Evolutionary conservation across 345 rosid genomes (phyloP).

Genomic region (Combretum micranthum): DNA sequence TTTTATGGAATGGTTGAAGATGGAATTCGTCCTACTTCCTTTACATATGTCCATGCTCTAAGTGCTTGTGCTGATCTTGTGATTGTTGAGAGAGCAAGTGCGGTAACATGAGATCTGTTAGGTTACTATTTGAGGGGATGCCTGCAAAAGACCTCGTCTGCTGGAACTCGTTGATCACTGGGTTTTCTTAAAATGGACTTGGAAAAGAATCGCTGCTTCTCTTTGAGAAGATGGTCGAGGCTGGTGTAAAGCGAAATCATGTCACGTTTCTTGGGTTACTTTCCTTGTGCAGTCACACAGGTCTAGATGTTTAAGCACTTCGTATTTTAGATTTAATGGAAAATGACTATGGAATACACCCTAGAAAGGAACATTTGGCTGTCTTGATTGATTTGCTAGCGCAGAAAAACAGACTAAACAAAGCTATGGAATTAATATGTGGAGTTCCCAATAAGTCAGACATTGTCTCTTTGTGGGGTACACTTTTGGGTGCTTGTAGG

Average conservation of each 20-base stretch:
- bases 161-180: constrained; percentile 44
- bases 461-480: constrained; percentile 40
- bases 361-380: constrained; percentile 29
- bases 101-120: constrained; percentile 31
- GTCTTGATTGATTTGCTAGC: constrained; percentile 33
- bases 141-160: constrained; percentile 29
- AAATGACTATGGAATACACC: too few relatives aligned
- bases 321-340: constrained; percentile 30
- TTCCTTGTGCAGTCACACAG: constrained; percentile 35
- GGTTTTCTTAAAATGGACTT: constrained; percentile 35
- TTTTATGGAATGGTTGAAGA: too few relatives aligned
- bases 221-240: too few relatives aligned
- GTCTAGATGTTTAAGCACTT: constrained; percentile 28
- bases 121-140: constrained; percentile 23
- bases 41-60: constrained; percentile 31
- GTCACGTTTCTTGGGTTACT: too few relatives aligned
- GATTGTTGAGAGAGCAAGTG: constrained; percentile 33
- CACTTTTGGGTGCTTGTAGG: constrained; percentile 34
- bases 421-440: constrained; percentile 28
- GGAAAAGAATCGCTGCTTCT: constrained; percentile 26
- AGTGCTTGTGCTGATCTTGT: constrained; percentile 40
- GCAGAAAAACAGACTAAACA: constrained; percentile 36
- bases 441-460: constrained; percentile 15
- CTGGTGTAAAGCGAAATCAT: too few relatives aligned
- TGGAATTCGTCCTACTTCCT: constrained; percentile 25